These are phyloP conservation scores for Pleomassaria siparia DNA, from an alignment of 2,329 filamentous ascomycete species.

Conservation along the genomic window DNA sequence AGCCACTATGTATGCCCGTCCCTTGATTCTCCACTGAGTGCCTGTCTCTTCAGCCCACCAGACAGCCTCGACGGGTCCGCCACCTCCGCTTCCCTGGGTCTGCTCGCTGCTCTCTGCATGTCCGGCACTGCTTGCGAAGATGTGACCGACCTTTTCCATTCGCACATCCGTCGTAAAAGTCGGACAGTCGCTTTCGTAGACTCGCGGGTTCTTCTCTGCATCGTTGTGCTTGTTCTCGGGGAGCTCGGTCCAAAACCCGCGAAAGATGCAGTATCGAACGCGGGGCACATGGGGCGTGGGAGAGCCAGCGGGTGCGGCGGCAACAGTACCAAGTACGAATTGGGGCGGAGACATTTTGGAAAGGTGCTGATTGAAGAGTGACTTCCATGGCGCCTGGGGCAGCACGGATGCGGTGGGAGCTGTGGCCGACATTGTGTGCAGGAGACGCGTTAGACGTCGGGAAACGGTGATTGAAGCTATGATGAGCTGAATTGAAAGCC, in stretches of 20 bases:
- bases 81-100: constrained; percentile 58
- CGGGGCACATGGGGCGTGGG: constrained; percentile 53
- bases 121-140: constrained; percentile 58
- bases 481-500: constrained; percentile 27
- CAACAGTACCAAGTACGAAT: constrained; percentile 55
- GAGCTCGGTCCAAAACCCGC: constrained; percentile 78
- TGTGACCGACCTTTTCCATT: constrained; percentile 79
- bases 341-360: constrained; percentile 52
- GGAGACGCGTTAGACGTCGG: constrained; percentile 44
- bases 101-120: constrained; percentile 48
- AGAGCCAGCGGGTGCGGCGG: constrained; percentile 44
- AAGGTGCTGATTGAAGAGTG: constrained; percentile 53
- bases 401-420: constrained; percentile 39
- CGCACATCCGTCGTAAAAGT: constrained; percentile 86
- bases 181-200: constrained; percentile 75
- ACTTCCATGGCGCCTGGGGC: constrained; percentile 55
- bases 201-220: constrained; percentile 68
- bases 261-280: constrained; percentile 78
- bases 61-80: constrained; percentile 75
- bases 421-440: constrained; percentile 51
- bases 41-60: constrained; percentile 74
- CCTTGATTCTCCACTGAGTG: constrained; percentile 84
- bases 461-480: constrained; percentile 42
- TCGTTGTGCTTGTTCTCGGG: constrained; percentile 72
- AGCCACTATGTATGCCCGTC: constrained; percentile 73